Percentiles rank a stretch among this genome's conserved stretches.
phyloP scores from a whole-genome alignment of 768 basidiomycete species.

The Phlebiopsis gigantea region DNA sequence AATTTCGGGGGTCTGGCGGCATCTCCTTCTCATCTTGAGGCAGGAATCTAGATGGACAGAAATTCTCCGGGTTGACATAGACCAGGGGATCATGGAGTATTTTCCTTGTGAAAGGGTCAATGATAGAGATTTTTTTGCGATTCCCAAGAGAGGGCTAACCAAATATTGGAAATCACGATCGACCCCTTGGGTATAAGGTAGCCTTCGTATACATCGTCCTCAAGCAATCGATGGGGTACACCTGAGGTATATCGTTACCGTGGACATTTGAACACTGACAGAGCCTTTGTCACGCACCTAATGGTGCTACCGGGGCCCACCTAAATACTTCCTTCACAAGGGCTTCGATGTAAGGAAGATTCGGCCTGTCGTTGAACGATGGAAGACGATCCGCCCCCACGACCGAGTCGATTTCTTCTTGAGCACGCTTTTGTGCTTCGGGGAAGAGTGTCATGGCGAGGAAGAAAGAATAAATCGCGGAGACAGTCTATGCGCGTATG shows the following conservation, averaged over 20 bases:
- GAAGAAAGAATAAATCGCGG: conserved; percentile 8
- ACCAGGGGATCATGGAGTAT: conserved; percentile 16
- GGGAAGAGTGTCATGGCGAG: conserved; percentile 17
- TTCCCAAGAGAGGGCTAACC: conserved; percentile 3
- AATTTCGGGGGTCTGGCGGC: neutral
- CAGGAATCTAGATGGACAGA: conserved; percentile 20
- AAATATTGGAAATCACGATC: conserved; percentile 15
- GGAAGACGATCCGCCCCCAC: conserved; percentile 15
- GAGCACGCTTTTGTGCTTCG: conserved; percentile 13
- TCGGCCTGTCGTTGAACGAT: conserved; percentile 3
- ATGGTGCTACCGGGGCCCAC: conserved; percentile 26
- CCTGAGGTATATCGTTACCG: conserved; percentile 5
- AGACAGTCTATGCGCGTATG: conserved; percentile 7
- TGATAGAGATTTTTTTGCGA: no score
- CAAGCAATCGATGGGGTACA: conserved; percentile 14
- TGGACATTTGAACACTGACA: no score
- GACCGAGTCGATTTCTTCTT: conserved; percentile 17
- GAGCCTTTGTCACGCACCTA: no score
- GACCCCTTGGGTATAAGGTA: conserved; percentile 17
- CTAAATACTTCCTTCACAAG: conserved; percentile 25
- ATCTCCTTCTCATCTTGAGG: neutral
- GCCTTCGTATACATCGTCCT: conserved; percentile 20
- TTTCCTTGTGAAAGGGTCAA: conserved; percentile 8
- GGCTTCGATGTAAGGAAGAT: conserved; percentile 15
- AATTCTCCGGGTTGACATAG: conserved; percentile 16